Percentiles rank a stretch among this genome's conserved stretches.
These are phyloP conservation scores for Talaromyces marneffei DNA, from an alignment of 2,329 filamentous ascomycete genomes.

Conservation along the genomic window DNA sequence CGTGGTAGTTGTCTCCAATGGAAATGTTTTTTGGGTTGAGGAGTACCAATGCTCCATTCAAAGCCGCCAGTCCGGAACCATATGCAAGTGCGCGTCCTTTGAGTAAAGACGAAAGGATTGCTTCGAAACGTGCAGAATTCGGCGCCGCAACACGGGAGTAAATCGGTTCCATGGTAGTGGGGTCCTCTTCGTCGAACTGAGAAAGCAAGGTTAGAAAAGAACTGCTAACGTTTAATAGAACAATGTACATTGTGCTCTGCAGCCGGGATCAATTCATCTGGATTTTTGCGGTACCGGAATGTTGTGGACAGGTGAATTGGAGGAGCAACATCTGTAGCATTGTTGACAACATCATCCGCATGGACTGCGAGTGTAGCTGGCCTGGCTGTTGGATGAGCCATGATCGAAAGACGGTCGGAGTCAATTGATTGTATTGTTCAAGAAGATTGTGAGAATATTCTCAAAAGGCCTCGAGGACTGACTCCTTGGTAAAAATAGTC, in stretches of 20 bases:
- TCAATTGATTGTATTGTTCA: neutral
- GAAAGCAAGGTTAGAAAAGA: neutral
- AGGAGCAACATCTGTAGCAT: constrained; percentile 67
- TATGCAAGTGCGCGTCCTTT: constrained; percentile 64
- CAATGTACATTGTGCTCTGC: constrained; percentile 49
- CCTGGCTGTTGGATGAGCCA: constrained; percentile 6
- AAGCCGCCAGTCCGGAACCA: constrained; percentile 75
- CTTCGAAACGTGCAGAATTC: constrained; percentile 78
- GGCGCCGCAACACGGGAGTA: constrained; percentile 79
- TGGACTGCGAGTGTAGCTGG: constrained; percentile 15
- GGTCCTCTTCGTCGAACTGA: constrained; percentile 1
- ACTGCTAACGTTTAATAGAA: too few species aligned
- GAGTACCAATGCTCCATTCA: constrained; percentile 80
- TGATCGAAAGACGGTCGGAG: neutral
- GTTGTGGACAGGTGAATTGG: constrained; percentile 79
- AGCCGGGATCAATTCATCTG: constrained; percentile 50
- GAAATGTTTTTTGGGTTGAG: constrained; percentile 77
- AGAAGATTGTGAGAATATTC: neutral
- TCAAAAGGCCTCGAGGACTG: too few species aligned
- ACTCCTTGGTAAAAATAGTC: too few species aligned
- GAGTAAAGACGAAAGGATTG: constrained; percentile 71
- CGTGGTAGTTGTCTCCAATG: constrained; percentile 84
- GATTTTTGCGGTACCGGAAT: constrained; percentile 66
- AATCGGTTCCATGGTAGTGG: constrained; percentile 50
- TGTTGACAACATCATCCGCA: constrained; percentile 45